Evolutionary conservation across 176 grass and related monocot genomes (phyloP).

Genomic region (Avena sativa): DNA sequence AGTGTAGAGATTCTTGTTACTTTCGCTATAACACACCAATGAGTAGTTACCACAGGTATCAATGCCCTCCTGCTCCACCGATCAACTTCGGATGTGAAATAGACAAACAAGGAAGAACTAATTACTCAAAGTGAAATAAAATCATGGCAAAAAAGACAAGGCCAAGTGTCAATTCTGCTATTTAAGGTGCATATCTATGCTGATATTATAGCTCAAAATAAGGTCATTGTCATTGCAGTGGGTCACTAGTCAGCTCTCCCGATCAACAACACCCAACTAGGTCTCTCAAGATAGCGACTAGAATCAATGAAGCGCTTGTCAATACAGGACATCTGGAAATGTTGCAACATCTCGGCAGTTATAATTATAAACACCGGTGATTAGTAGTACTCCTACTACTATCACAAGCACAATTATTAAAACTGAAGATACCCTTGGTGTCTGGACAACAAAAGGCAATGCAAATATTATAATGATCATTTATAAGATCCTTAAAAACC

Average conservation of each 20-base stretch:
- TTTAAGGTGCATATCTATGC: conserved; percentile 40
- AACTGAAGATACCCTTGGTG: background rate
- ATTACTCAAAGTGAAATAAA: conserved; percentile 19
- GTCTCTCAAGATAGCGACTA: conserved; percentile 31
- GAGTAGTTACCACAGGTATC: background rate
- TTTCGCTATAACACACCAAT: background rate
- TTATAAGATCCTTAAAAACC: conserved; percentile 6
- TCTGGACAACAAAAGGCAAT: conserved; percentile 44
- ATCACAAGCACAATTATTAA: conserved; percentile 4
- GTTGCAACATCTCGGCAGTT: conserved; percentile 5
- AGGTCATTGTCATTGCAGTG: conserved; percentile 38
- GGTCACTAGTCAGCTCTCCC: conserved; percentile 37
- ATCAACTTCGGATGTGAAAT: conserved; percentile 22
- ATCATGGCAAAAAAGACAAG: conserved; percentile 13
- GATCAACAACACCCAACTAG: conserved; percentile 30
- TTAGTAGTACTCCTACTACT: background rate
- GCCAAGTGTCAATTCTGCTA: conserved; percentile 24
- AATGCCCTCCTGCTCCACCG: background rate
- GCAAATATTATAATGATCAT: conserved; percentile 16
- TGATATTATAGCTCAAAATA: conserved; percentile 18
- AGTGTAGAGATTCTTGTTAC: background rate
- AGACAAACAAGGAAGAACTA: conserved; percentile 16
- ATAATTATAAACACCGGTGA: background rate
- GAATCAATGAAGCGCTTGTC: conserved; percentile 40
- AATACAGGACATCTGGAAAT: conserved; percentile 26